phyloP scores from a whole-genome alignment of 768 basidiomycete species.

The Tricholoma hemisulphureum region DNA sequence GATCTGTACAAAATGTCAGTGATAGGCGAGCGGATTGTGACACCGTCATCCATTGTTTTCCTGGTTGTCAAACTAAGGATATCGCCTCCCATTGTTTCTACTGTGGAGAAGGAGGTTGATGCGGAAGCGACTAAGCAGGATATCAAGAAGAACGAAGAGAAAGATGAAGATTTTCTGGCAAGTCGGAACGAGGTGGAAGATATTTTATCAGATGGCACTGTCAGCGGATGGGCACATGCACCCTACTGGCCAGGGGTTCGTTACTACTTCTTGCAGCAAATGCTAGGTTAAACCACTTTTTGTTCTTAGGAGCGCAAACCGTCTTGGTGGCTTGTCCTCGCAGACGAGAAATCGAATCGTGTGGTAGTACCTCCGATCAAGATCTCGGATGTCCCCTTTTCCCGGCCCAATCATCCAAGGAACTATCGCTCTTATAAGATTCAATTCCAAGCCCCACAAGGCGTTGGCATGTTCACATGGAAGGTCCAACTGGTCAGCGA shows the following conservation, averaged over 20 bases:
- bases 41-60: slow-evolving; percentile 85
- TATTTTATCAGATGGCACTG: slow-evolving; percentile 37
- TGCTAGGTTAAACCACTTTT: not conserved
- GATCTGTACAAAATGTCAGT: slow-evolving; percentile 43
- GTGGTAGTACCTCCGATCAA: slow-evolving; percentile 86
- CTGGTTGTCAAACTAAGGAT: slow-evolving; percentile 83
- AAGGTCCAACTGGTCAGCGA: slow-evolving; percentile 84
- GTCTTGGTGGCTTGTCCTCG: slow-evolving; percentile 88
- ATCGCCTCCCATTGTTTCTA: slow-evolving; percentile 45
- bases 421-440: slow-evolving; percentile 85
- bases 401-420: slow-evolving; percentile 44
- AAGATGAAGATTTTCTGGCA: slow-evolving; percentile 69
- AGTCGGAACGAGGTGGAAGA: slow-evolving; percentile 65
- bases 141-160: slow-evolving; percentile 52
- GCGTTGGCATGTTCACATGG: slow-evolving; percentile 84
- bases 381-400: slow-evolving; percentile 75
- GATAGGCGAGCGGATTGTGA: slow-evolving; percentile 84
- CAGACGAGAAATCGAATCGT: slow-evolving; percentile 80
- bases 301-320: slow-evolving; percentile 79
- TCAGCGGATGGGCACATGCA: slow-evolving; percentile 74
- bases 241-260: slow-evolving; percentile 84
- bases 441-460: slow-evolving; percentile 92
- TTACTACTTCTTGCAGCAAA: slow-evolving; percentile 36
- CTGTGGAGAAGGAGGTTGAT: slow-evolving; percentile 39
- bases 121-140: slow-evolving; percentile 48